phyloP scores from a whole-genome alignment of 1,284 basidiomycete species.

The Tranzscheliella williamsii region DNA sequence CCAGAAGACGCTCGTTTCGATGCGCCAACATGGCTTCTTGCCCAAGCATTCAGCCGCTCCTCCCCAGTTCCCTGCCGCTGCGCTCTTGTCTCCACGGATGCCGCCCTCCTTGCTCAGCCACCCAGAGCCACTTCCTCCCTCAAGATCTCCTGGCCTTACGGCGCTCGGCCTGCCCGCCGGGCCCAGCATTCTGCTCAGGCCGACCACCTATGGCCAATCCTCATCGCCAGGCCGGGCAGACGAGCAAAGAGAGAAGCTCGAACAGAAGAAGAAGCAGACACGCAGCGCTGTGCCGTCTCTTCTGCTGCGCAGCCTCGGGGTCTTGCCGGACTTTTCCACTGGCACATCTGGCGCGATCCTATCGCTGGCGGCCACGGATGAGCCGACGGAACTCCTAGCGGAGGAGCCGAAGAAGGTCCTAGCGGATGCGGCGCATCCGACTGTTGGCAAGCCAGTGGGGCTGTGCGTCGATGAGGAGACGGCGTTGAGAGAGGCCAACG shows the following conservation, averaged over 20 bases:
- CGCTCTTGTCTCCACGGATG: conserved; percentile 30
- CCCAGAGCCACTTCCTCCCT: conserved; percentile 10
- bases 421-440: not conserved
- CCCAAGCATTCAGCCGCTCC: conserved; percentile 4
- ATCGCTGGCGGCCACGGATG: not conserved
- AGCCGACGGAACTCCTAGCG: not conserved
- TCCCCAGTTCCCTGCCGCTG: conserved; percentile 24
- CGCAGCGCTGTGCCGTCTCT: conserved; percentile 36
- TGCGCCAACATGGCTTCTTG: conserved; percentile 14
- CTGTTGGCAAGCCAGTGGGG: not conserved
- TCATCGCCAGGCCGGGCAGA: conserved; percentile 2
- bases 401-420: too few species aligned
- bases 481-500: conserved; percentile 11
- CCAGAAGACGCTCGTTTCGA: conserved; percentile 16
- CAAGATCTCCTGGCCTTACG: conserved; percentile 28
- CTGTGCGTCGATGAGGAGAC: not conserved
- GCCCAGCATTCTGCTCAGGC: conserved; percentile 35
- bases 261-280: conserved; percentile 27
- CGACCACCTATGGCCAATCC: conserved; percentile 16
- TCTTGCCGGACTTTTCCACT: conserved; percentile 13
- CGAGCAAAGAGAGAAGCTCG: not conserved
- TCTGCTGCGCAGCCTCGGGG: conserved; percentile 38
- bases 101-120: conserved; percentile 9
- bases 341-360: not conserved
- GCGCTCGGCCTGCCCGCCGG: conserved; percentile 34